phyloP scores from a whole-genome alignment of 2,329 filamentous ascomycete species.

The Apiospora pterosperma region DNA sequence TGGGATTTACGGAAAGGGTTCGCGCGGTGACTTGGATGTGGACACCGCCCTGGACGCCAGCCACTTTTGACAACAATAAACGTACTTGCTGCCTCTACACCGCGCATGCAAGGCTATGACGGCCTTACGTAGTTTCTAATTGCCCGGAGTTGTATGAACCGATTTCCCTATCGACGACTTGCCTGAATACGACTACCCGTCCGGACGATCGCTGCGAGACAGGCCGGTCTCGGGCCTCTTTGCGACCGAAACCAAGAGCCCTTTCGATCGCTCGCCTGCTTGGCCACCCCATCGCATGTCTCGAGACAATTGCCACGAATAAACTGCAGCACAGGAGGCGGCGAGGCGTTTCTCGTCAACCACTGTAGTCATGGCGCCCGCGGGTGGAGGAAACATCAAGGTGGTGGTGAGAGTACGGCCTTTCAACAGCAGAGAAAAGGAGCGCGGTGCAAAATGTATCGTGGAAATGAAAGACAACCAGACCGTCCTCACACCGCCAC shows the following conservation, averaged over 20 bases:
- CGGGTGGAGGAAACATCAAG: slow-evolving; percentile 95
- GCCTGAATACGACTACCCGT: neutral
- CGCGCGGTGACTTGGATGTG: slow-evolving; percentile 1
- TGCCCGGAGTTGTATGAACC: neutral
- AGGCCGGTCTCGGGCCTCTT: neutral
- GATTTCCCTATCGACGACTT: neutral
- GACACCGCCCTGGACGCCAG: neutral
- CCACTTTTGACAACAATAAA: neutral
- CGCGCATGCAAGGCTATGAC: neutral
- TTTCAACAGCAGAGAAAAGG: slow-evolving; percentile 93
- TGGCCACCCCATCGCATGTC: slow-evolving; percentile 3
- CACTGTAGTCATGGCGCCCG: slow-evolving; percentile 52
- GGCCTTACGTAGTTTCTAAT: neutral
- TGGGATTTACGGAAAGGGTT: neutral
- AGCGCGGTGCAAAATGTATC: slow-evolving; percentile 91
- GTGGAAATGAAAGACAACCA: slow-evolving; percentile 94
- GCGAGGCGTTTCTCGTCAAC: slow-evolving; percentile 12
- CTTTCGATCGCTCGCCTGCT: neutral
- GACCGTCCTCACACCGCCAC: slow-evolving; percentile 77
- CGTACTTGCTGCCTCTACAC: neutral
- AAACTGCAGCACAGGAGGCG: neutral
- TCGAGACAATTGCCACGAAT: neutral
- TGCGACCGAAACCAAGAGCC: neutral
- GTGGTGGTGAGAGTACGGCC: slow-evolving; percentile 96
- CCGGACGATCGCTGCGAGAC: neutral